Base-by-base conservation (phyloP, 768 basidiomycete genomes). In the Kwoniella pini region DNA sequence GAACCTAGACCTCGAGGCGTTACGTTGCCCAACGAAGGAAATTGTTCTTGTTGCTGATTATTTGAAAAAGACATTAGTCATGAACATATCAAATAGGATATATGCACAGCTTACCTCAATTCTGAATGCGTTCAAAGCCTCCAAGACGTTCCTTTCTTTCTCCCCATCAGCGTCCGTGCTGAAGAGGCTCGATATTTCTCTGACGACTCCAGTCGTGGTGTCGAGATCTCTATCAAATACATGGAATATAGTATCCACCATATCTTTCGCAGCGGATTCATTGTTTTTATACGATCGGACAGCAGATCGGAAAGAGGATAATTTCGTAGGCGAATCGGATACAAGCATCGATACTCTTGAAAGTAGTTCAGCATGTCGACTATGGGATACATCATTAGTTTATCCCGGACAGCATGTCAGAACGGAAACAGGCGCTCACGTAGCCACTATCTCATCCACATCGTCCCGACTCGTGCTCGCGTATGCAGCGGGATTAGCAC, bases 171-270 rank as follows among this genome's bases (percentile, higher is more conserved):
- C 86, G 36, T 90, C 90, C 2, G 90, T 89, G 7, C 67, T 69
- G 49, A 95, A 72, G 4, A 91, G 78, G 65, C 91, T 81, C 31
- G 90, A 83, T 62, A 87, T 85, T 54, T 74, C 77, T 43, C 70
- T 56, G 24, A 77, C 64, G 21, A 82, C 68, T 3, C 69, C 59
- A 0, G 86, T 87, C 0, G 90, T 89, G 28, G 85, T 82, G 52
- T 96, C 91, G 21, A 88, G 75, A 62, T 86, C 80, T 15, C 82
- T 77, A 56, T 87, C 86, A 11, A 89, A 79, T 33, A 88, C 82
- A 72, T 87, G 89, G 87, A 87, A 95, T n/a, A 94, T 81, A 0
- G 90, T 94, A 39, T 87, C 87, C 51, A 97, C 87, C 63, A 97
- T 82, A 77, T 95, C 95, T 3, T 86, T 82, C 2, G 92, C 89